A percentile compares a stretch with the other conserved stretches of the same genome.
Conservation (phyloP, 176 grass and related monocot species). For the Phragmites australis region DNA sequence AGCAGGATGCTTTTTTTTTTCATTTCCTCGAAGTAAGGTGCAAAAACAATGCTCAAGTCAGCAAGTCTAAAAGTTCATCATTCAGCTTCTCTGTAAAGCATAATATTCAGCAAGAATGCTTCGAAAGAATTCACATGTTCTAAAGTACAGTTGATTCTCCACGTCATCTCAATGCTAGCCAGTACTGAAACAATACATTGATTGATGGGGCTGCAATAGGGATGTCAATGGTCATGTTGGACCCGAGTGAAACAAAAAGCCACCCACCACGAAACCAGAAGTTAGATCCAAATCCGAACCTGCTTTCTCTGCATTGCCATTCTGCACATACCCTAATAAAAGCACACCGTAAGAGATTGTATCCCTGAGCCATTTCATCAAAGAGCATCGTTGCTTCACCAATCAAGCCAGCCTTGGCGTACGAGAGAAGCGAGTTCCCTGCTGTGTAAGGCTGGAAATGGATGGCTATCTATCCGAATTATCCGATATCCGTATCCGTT, state of each 20-base stretch:
- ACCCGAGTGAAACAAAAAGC: no score
- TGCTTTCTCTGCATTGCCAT: conserved; percentile 74
- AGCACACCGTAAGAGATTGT: conserved; percentile 75
- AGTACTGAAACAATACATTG: neutral
- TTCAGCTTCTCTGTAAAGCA: neutral
- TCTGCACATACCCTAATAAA: conserved; percentile 83
- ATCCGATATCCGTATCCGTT: no score
- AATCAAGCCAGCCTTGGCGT: conserved; percentile 59
- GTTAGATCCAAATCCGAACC: no score
- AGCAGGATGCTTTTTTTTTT: neutral
- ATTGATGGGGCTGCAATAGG: neutral
- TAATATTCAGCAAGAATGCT: neutral
- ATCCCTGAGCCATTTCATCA: conserved; percentile 67
- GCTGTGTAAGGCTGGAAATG: no score
- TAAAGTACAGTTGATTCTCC: conserved; percentile 16
- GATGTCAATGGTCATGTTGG: no score
- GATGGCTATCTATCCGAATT: no score
- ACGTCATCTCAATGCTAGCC: neutral
- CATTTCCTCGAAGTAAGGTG: neutral
- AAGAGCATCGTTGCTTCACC: conserved; percentile 49
- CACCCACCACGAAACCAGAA: no score
- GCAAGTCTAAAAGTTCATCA: neutral
- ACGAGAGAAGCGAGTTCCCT: conserved; percentile 77
- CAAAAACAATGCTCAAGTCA: neutral
- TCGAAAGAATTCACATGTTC: conserved; percentile 16